Evolutionary conservation across 2,329 filamentous ascomycete species (phyloP).

Genomic region (Penicillium frequentans): DNA sequence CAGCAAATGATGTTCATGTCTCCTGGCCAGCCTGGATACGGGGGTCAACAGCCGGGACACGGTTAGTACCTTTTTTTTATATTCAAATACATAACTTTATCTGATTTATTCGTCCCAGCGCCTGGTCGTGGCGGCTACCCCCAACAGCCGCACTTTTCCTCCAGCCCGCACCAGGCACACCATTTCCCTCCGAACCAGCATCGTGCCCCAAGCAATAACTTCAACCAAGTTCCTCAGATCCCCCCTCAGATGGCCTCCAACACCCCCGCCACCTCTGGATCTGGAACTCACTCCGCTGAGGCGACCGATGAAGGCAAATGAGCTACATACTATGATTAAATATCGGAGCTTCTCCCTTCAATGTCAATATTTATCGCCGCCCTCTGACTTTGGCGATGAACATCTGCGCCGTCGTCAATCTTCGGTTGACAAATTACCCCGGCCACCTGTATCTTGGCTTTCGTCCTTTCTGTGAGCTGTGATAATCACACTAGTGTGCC

Average conservation of each 20-base stretch:
- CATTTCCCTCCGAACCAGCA: slow-evolving; percentile 61
- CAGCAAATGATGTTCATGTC: slow-evolving; percentile 73
- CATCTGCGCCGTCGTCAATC: slow-evolving; percentile 5
- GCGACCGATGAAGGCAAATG: slow-evolving; percentile 52
- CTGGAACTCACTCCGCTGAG: slow-evolving; percentile 44
- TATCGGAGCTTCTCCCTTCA: background rate
- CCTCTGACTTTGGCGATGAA: background rate
- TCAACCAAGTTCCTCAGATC: slow-evolving; percentile 49
- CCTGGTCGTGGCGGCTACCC: slow-evolving; percentile 61
- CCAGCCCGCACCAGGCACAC: slow-evolving; percentile 64
- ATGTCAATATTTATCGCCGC: background rate
- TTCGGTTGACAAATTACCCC: slow-evolving; percentile 1
- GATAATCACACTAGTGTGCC: slow-evolving; percentile 1
- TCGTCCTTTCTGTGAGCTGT: slow-evolving; percentile 5
- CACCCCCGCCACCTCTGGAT: slow-evolving; percentile 27
- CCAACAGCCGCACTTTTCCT: slow-evolving; percentile 63
- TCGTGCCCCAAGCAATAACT: slow-evolving; percentile 57
- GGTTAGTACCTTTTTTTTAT: slow-evolving; percentile 58
- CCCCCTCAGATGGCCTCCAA: slow-evolving; percentile 47
- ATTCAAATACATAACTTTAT: slow-evolving; percentile 10
- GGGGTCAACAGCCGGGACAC: slow-evolving; percentile 68
- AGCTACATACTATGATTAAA: slow-evolving; percentile 14
- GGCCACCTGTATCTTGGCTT: slow-evolving; percentile 1
- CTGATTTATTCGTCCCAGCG: slow-evolving; percentile 45
- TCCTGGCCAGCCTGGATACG: slow-evolving; percentile 71